Percentiles rank a stretch among this genome's conserved stretches.
Evolutionary conservation across 106 monocot genomes (phyloP).

Genomic region (Dendrobium nobile): DNA sequence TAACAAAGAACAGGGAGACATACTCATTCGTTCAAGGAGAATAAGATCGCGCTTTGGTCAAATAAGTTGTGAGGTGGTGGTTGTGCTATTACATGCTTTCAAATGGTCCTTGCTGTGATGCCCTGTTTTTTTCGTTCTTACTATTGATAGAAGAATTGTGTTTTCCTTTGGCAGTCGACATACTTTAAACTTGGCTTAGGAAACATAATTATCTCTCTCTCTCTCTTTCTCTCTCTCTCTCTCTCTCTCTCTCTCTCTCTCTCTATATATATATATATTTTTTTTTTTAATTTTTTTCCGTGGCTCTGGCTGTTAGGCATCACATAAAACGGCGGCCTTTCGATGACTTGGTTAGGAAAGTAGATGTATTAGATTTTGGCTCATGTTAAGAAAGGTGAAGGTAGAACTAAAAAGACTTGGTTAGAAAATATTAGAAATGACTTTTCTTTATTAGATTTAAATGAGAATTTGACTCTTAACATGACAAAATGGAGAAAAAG

Average conservation of each 20-base stretch:
- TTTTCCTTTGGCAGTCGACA: background rate
- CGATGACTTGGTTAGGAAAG: too few species aligned
- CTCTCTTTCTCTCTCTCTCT: background rate
- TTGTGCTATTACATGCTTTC: background rate
- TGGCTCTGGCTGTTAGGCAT: too few species aligned
- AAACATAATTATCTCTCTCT: background rate
- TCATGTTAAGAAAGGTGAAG: too few species aligned
- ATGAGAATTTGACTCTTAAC: too few species aligned
- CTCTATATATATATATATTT: background rate
- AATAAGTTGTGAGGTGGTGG: constrained; percentile 44
- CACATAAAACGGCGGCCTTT: too few species aligned
- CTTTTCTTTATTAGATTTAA: too few species aligned
- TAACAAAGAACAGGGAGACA: constrained; percentile 29
- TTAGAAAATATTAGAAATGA: too few species aligned
- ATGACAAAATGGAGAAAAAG: too few species aligned
- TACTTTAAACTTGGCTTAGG: background rate
- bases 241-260: background rate
- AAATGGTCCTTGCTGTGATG: background rate
- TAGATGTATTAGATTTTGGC: too few species aligned
- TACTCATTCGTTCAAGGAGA: constrained; percentile 67
- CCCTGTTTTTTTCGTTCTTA: background rate
- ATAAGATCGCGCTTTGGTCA: constrained; percentile 68
- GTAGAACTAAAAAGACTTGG: too few species aligned
- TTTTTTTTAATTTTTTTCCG: too few species aligned
- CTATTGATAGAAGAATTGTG: background rate